Conservation (phyloP, 2,329 filamentous ascomycete genomes). For the Emydomyces testavorans region DNA sequence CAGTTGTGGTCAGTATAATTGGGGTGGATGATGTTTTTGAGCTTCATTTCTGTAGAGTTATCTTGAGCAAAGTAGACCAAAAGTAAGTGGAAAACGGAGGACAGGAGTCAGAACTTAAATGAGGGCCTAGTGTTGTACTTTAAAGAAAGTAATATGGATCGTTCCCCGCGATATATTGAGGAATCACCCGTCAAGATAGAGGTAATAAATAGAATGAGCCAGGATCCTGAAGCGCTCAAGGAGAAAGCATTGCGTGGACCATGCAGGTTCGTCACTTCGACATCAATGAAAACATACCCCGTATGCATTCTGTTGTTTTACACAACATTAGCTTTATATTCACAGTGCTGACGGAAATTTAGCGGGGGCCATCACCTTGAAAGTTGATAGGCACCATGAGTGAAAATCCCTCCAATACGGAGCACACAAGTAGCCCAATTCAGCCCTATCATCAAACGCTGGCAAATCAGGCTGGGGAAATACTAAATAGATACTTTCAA, state of each 20-base stretch:
- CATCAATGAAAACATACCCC: conserved; percentile 7
- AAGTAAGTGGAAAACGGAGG: background rate
- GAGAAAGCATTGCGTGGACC: background rate
- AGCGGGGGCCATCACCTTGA: too few relatives aligned
- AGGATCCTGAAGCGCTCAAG: background rate
- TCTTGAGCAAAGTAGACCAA: background rate
- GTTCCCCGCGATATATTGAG: background rate
- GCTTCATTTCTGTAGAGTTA: conserved; percentile 5
- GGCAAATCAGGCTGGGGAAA: background rate
- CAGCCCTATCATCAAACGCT: background rate
- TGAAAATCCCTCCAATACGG: too few relatives aligned
- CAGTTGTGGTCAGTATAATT: conserved; percentile 9
- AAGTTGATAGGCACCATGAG: background rate
- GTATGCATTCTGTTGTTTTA: background rate
- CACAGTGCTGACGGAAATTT: too few relatives aligned
- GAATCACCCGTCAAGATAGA: background rate
- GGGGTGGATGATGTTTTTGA: conserved; percentile 13
- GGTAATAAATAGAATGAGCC: background rate
- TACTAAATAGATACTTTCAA: background rate
- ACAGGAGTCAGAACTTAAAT: too few relatives aligned
- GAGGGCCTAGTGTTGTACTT: too few relatives aligned
- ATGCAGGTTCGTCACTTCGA: conserved; percentile 4
- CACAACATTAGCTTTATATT: background rate
- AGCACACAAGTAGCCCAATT: background rate
- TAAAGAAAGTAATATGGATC: background rate